phyloP scores from a whole-genome alignment of 208 protist genomes.

The Crithidia expoeki region DNA sequence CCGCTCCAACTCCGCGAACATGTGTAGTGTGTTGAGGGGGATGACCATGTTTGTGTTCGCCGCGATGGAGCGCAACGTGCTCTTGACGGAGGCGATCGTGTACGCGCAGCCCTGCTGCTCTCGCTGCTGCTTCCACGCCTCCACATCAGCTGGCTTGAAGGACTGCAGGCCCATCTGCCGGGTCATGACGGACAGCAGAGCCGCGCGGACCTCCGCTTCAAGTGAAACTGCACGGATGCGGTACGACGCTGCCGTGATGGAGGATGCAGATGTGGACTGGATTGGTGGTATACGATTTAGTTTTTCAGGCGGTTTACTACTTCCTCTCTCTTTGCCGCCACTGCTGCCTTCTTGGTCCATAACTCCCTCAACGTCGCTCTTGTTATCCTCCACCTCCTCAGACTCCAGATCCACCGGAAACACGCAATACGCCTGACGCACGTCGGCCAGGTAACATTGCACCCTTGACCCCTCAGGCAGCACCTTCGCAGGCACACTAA shows the following conservation, averaged over 20 bases:
- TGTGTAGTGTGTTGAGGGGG: conserved; percentile 34
- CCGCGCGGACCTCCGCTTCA: conserved; percentile 40
- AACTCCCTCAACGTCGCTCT: neutral
- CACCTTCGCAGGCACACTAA: conserved; percentile 37
- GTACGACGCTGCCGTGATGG: conserved; percentile 22
- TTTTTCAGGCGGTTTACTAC: neutral
- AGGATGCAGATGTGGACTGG: neutral
- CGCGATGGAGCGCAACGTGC: conserved; percentile 35
- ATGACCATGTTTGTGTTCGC: conserved; percentile 63
- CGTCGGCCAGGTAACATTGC: conserved; percentile 48
- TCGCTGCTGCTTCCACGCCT: conserved; percentile 41
- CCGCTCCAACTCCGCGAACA: conserved; percentile 35
- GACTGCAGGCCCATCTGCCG: conserved; percentile 38
- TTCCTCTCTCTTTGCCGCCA: neutral
- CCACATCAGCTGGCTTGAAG: conserved; percentile 48
- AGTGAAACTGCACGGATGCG: conserved; percentile 19
- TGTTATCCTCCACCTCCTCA: neutral
- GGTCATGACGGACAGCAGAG: conserved; percentile 56
- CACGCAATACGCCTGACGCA: conserved; percentile 56
- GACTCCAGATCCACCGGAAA: conserved; percentile 22
- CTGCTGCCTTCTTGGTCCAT: neutral
- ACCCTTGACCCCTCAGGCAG: conserved; percentile 25
- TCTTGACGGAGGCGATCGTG: conserved; percentile 48
- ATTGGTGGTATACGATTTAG: neutral
- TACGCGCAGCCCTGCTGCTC: conserved; percentile 57